Evolutionary conservation across 192 early-diverging fungal genomes (phyloP), one percentile per base, ranked within the genome.

Genomic region (Podila epigama): DNA sequence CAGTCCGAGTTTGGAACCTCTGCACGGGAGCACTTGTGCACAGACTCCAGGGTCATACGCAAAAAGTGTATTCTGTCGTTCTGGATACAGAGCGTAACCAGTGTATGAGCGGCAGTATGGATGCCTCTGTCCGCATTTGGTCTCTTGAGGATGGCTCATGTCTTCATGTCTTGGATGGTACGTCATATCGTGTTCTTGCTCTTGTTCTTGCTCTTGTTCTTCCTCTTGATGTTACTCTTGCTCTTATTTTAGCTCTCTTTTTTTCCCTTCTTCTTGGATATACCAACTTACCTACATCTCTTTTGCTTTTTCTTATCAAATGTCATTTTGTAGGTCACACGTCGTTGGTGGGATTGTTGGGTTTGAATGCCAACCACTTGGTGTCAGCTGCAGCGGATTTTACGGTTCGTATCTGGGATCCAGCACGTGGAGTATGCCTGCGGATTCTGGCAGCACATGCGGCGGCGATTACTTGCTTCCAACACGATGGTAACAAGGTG

Each of bases 401-500:
- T 10, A 95, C 92, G 18, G 87, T 99, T 39, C 88, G 98, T 5
- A 91, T 98, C 33, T 99, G 98, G 98, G 88, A 89, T 53, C 79
- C 95, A 63, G 70, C 87, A 51, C 63, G 92, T 63, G 70, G 89
- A 62, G 61, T 80, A 7, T 87, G 85, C 66, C 59, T 92, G 70
- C 86, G 89, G 85, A 82, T 86, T 44, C 86, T 90, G 59, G 90
- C 85, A 39, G 95, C 85, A n/a, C 96, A 95, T 70, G 70, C 71
- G 33, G 92, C 87, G 32, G 96, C 98, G 10, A 99, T 99, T 51
- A 99, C 98, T 3, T 98, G 97, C 66, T 97, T 99, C 83, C 97
- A 99, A 75, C 94, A 97, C 75, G 98, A 99, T 72, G 88, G 86
- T 12, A 83, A 88, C 33, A 97, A 97, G 51, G 92, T 98, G 20